phyloP scores from a whole-genome alignment of 768 basidiomycete species.

The Mycena haematopus region DNA sequence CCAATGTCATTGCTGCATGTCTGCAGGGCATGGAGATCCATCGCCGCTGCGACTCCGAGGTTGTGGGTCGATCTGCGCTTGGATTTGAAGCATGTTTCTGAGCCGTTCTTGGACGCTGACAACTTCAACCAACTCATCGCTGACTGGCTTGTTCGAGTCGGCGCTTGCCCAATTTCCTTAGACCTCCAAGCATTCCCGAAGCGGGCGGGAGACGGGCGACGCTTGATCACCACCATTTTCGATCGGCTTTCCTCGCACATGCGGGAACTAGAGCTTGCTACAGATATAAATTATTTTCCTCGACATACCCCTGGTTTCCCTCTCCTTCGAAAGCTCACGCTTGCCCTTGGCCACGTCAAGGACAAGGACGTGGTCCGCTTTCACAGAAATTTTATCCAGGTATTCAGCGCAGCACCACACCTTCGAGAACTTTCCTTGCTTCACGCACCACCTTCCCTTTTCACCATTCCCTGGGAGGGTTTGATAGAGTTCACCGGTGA shows the following conservation, averaged over 20 bases:
- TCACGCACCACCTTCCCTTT: no score
- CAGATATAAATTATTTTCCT: neutral
- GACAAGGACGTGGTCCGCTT: neutral
- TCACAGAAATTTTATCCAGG: no score
- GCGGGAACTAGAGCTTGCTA: neutral
- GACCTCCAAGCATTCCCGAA: neutral
- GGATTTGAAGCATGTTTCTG: neutral
- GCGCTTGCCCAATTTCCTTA: neutral
- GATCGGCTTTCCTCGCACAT: neutral
- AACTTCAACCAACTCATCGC: neutral
- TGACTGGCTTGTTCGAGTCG: neutral
- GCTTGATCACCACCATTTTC: neutral
- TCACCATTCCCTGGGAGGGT: no score
- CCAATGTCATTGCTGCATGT: conserved; percentile 7
- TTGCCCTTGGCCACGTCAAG: neutral
- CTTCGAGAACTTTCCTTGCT: no score
- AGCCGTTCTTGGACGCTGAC: neutral
- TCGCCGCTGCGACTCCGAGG: conserved; percentile 1
- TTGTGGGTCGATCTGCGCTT: neutral
- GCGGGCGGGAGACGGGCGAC: neutral
- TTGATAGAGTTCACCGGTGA: no score
- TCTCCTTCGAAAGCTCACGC: neutral
- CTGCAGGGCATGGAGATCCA: conserved; percentile 11
- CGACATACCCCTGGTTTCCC: neutral
- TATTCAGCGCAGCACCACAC: no score